These are phyloP conservation scores for Vararia minispora DNA, from an alignment of 768 basidiomycete genomes.

Conservation along the genomic window DNA sequence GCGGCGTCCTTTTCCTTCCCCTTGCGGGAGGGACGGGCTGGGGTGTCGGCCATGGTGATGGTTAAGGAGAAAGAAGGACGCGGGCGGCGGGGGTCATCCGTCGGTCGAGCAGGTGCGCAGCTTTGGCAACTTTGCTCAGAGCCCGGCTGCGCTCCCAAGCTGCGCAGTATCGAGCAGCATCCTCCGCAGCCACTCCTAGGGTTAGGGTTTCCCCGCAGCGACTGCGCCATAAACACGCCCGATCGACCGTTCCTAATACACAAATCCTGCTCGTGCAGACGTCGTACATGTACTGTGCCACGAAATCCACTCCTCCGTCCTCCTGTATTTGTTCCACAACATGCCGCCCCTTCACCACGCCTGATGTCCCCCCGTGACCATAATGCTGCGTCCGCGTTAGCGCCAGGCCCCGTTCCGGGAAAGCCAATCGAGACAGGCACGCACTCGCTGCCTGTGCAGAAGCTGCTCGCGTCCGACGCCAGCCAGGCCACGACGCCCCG, in stretches of 20 bases:
- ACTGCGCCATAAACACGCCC: slow-evolving; percentile 5
- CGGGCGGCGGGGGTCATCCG: slow-evolving; percentile 2
- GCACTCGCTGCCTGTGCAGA: slow-evolving; percentile 76
- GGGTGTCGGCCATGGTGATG: slow-evolving; percentile 15
- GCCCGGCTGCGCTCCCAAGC: not conserved
- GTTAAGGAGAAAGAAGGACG: not conserved
- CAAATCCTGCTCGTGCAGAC: slow-evolving; percentile 9
- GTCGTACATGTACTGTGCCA: slow-evolving; percentile 2
- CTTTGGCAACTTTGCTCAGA: not conserved
- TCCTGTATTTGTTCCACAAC: no score
- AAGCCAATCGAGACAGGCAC: slow-evolving; percentile 19
- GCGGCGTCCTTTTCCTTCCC: slow-evolving; percentile 24
- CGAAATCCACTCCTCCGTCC: no score
- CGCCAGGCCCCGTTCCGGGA: no score
- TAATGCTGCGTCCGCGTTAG: slow-evolving; percentile 28
- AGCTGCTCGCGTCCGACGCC: slow-evolving; percentile 64
- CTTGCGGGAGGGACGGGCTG: slow-evolving; percentile 18
- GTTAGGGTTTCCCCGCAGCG: no score
- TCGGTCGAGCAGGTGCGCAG: slow-evolving; percentile 5
- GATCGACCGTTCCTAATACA: slow-evolving; percentile 12
- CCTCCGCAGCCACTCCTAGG: no score
- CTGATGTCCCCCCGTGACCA: slow-evolving; percentile 54
- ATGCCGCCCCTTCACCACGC: slow-evolving; percentile 42
- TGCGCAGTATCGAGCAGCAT: no score
- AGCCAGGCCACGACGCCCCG: slow-evolving; percentile 65